Percentiles rank a stretch among this genome's conserved stretches.
Evolutionary conservation across 768 basidiomycete genomes (phyloP).

Genomic region (Panaeolus papilionaceus): DNA sequence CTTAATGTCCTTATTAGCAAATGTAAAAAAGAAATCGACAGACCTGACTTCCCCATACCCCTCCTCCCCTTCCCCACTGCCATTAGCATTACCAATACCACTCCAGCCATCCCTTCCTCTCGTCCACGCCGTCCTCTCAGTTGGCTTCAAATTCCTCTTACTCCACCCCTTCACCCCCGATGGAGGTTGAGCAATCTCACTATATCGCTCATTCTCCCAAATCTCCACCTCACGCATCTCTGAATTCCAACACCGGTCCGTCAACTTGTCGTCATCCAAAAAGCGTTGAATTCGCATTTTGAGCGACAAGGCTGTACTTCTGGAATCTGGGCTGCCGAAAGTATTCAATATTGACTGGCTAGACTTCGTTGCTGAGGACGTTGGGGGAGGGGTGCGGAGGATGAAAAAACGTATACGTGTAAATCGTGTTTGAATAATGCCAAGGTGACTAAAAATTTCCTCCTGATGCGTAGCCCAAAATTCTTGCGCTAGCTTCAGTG

Average conservation of each 20-base stretch:
- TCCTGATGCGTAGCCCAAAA: background rate
- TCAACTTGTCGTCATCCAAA: slow-evolving; percentile 70
- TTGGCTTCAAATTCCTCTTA: slow-evolving; percentile 46
- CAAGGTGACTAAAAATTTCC: background rate
- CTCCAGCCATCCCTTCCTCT: slow-evolving; percentile 76
- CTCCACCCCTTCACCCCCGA: slow-evolving; percentile 42
- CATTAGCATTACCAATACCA: slow-evolving; percentile 50
- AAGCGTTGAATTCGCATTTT: slow-evolving; percentile 42
- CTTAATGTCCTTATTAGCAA: background rate
- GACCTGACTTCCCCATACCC: slow-evolving; percentile 68
- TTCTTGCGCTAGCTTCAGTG: background rate
- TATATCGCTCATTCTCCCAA: slow-evolving; percentile 82
- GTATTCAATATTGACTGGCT: background rate
- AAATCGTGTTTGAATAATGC: background rate
- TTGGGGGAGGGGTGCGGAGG: background rate
- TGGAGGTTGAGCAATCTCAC: slow-evolving; percentile 24
- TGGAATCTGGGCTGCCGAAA: background rate
- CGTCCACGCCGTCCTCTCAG: slow-evolving; percentile 73
- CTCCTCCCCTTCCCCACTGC: slow-evolving; percentile 46
- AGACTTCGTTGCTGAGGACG: background rate
- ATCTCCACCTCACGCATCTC: slow-evolving; percentile 74
- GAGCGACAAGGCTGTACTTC: slow-evolving; percentile 22
- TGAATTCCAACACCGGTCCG: slow-evolving; percentile 67
- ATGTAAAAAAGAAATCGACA: slow-evolving; percentile 31
- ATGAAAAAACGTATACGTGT: background rate